Evolutionary conservation across 2,329 filamentous ascomycete genomes (phyloP), one percentile per base, ranked within the genome.

Genomic region (Penicillium frequentans): DNA sequence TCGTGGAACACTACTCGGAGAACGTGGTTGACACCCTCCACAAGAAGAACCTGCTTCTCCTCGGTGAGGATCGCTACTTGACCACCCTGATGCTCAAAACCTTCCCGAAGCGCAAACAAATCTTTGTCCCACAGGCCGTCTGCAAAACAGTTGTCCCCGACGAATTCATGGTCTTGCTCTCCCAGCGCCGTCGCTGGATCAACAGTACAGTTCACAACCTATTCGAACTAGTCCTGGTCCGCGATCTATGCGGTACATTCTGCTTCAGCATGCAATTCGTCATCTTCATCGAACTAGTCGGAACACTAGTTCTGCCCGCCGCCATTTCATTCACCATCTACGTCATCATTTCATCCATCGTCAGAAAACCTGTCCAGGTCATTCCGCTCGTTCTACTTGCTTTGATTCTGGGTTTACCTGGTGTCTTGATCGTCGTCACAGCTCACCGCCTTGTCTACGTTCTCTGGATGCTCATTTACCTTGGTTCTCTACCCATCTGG

Each of bases 211-310:
- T 99, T 49, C 95, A 99, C 82, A 99, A 99, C 73, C 81, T 99
- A 45, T 97, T 99, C 90, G 95, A 99, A 76, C 85, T 99, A 58
- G 87, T 98, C 52, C 85, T 99, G 33, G 96, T 99, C 45, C 87
- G 93, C 63, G 95, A 99, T 79, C 85, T 99, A 16, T 99, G 95
- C 72, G 95, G 95, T 64, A 99, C 95, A 3, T 99, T 99, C 81
- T 99, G 96, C 82, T 99, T 99, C 82, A 96, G 91, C 76, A 99
- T 99, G 95, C 95, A 99, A 77, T 99, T 99, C 73, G 89, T 99
- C 63, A 89, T 99, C 61, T 96, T 93, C 73, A 90, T 99, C 70
- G 95, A 99, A 77, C 82, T 99, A 54, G 84, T 98, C 54, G 95
- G 95, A 68, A 99, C 96, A 1, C 82, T 99, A 53, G 95, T 99